Evolutionary conservation across 306 rosid species (phyloP), one percentile per base, ranked within the genome.

Genomic region (Acacia confusa): DNA sequence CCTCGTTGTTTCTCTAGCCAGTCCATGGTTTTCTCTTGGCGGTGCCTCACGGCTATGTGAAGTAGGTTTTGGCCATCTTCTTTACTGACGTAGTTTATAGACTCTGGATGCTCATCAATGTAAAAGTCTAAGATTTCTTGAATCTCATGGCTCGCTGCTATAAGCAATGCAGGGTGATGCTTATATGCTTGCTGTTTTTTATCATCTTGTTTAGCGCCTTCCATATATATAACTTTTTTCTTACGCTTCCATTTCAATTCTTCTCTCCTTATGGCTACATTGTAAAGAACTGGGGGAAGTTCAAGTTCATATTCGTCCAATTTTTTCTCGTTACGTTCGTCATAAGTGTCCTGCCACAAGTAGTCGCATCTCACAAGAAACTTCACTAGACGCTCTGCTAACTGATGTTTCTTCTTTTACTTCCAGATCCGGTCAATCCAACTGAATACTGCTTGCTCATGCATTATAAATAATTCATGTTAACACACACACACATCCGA

Each of bases 61-160:
- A 86, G 38, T 44, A 86, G 60, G 41, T 80, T 86, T 17, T 66
- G 28, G 30, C 16, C 76, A 1, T 72, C 69, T 30, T 30, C 34
- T 14, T 22, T 5, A 13, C 60, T 80, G 4, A 58, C 25, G 40
- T 79, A 72, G 67, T 66, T 30, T 5, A 76, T 41, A 40, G 81
- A 84, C 48, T 76, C 72, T 13, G 89, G 87, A 30, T 76, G 10
- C 34, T 0, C 28, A 2, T 72, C 3, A 12, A 83, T 9, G n/a
- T 72, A 80, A 16, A 60, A 25, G 2, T 80, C 47, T 17, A 80
- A 70, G 22, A 83, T 83, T 48, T 86, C 86, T 6, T 15, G 24
- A 41, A 86, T 77, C 61, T 87, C 86, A 6, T 65, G 38, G 34
- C 83, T 68, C 4, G 86, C 69, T 47, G 89, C 89, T 70, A 73